Base-by-base conservation (phyloP, 257 asterid genomes). In the Solanum raphanifolium region DNA sequence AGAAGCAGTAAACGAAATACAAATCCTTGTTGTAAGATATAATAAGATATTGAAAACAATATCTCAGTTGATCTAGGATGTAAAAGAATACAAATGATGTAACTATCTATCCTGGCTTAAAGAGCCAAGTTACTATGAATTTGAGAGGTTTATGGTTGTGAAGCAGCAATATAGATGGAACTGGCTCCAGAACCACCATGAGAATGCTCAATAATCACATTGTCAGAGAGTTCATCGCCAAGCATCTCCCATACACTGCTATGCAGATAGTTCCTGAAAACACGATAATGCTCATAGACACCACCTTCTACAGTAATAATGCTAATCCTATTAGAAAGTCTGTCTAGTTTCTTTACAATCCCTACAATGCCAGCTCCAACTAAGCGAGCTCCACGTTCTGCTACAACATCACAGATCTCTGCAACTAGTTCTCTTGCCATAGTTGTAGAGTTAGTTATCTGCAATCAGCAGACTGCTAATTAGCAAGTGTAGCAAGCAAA, bases 231-330 rank as follows among this genome's bases (percentile, higher is more conserved):
- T 41, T 92, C 98, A 29, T 88, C 87, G 29, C 98, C 98, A 3
- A 95, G 94, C 95, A 95, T 93, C 83, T 95, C 98, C 98, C 96
- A 94, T 3, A 95, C 98, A 38, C 93, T 92, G 92, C 98, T 92
- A 74, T 95, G 97, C 21, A 95, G 90, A 88, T 94, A 95, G 88
- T 95, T 94, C 86, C 98, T 89, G 58, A 92, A 94, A 31, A 94
- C 83, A 1, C 98, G 94, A 87, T 94, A 94, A 69, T 94, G 96
- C 83, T 94, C 96, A 81, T 94, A 95, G 38, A 95, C 82, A 4
- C 98, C 96, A 25, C 98, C 98, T 83, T 95, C 98, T 13, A 94
- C 52, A 1, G 93, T 92, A 34, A 95, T 89, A 15, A 92, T 93
- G 29, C 96, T 94, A 88, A 91, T 95, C 88, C 89, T 90, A 29